These are phyloP conservation scores for Emmonsia crescens DNA, from an alignment of 2,329 filamentous ascomycete species.

Conservation along the genomic window DNA sequence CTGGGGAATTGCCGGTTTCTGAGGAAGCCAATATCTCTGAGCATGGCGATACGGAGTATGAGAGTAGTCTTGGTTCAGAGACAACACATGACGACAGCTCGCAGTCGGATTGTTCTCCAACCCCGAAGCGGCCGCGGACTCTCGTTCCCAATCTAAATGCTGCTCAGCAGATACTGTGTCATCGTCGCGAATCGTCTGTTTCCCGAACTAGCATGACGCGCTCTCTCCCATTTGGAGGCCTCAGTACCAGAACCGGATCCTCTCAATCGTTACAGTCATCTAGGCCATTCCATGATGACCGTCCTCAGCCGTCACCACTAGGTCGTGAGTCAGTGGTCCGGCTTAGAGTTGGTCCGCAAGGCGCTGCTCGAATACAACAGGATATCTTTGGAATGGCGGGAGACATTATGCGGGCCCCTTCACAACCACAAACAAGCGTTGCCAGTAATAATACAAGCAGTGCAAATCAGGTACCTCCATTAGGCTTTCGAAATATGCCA, in stretches of 20 bases:
- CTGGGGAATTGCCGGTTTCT: background rate
- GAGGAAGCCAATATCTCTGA: background rate
- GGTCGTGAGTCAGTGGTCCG: conserved; percentile 11
- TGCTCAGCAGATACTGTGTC: conserved; percentile 8
- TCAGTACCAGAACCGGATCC: too few species aligned
- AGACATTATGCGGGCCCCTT: background rate
- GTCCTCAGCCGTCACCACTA: background rate
- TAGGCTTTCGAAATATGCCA: background rate
- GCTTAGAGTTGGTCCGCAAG: conserved; percentile 15
- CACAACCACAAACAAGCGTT: background rate
- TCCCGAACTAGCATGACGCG: background rate
- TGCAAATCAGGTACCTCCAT: background rate
- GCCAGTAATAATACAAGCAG: background rate
- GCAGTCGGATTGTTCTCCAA: background rate
- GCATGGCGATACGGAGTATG: background rate
- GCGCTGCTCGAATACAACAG: conserved; percentile 16
- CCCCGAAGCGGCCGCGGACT: background rate
- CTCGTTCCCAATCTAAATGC: conserved; percentile 4
- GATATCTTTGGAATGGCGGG: background rate
- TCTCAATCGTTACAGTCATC: background rate
- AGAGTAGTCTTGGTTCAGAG: background rate
- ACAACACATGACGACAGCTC: background rate
- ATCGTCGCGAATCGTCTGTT: conserved; percentile 1
- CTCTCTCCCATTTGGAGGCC: background rate
- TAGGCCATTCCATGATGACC: background rate